Evolutionary conservation across 345 rosid genomes (phyloP).

Genomic region (Acer campestre): DNA sequence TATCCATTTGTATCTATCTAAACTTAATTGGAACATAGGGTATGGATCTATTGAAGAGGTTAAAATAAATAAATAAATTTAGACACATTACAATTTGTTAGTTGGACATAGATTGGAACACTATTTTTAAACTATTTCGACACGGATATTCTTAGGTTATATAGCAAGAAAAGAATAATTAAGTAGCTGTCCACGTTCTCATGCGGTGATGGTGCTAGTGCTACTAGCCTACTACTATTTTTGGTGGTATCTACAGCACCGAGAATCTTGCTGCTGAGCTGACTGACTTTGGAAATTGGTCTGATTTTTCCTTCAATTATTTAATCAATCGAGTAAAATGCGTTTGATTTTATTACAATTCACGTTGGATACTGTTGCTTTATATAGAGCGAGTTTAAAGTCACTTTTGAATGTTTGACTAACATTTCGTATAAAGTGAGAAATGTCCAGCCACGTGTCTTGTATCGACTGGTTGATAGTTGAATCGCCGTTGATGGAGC

Average conservation of each 20-base stretch:
- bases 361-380: too few relatives aligned
- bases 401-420: background rate
- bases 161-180: too few relatives aligned
- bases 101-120: too few relatives aligned
- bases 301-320: background rate
- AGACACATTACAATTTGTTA: too few relatives aligned
- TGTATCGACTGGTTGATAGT: background rate
- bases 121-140: too few relatives aligned
- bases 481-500: background rate
- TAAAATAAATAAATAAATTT: too few relatives aligned
- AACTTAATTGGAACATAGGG: too few relatives aligned
- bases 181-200: background rate
- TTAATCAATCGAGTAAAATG: background rate
- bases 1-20: too few relatives aligned
- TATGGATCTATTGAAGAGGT: too few relatives aligned
- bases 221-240: background rate
- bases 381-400: too few relatives aligned
- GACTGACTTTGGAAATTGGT: conserved; percentile 30
- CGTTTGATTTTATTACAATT: too few relatives aligned
- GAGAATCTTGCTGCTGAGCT: conserved; percentile 37
- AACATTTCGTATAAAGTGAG: background rate
- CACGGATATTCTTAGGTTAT: too few relatives aligned
- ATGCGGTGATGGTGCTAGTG: background rate
- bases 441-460: background rate
- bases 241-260: conserved; percentile 10